Percentiles rank a stretch among this genome's conserved stretches.
Evolutionary conservation across 2,329 filamentous ascomycete genomes (phyloP).

Genomic region (Diaporthe sp.): DNA sequence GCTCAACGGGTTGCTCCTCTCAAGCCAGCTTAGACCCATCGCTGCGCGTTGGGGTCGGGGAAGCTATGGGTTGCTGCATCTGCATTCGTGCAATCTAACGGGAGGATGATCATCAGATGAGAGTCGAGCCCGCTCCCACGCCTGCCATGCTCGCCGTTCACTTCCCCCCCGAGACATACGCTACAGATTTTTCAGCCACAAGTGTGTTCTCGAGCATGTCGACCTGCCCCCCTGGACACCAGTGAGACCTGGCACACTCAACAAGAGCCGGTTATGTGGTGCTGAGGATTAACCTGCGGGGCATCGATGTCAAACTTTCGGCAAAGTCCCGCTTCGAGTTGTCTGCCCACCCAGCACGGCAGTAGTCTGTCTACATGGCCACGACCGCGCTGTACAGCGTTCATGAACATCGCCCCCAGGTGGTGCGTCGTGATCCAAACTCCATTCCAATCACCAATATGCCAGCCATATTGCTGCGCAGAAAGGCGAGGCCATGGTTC

Average conservation of each 20-base stretch:
- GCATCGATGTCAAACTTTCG: constrained; percentile 33
- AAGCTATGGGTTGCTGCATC: constrained; percentile 29
- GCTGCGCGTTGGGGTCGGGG: constrained; percentile 25
- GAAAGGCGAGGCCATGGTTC: constrained; percentile 10
- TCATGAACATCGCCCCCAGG: constrained; percentile 1
- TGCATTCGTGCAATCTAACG: constrained; percentile 27
- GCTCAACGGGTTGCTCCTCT: constrained; percentile 22
- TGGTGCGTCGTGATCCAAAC: constrained; percentile 10
- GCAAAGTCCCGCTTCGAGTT: constrained; percentile 29
- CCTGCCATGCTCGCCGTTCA: constrained; percentile 25
- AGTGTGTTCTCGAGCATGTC: constrained; percentile 4
- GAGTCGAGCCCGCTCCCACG: constrained; percentile 24
- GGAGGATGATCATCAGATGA: constrained; percentile 30
- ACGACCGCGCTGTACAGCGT: background rate
- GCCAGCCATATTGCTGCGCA: constrained; percentile 2
- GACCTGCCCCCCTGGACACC: background rate
- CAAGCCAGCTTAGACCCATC: constrained; percentile 24
- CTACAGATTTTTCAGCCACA: constrained; percentile 34
- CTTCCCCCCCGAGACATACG: constrained; percentile 30
- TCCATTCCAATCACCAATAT: constrained; percentile 2
- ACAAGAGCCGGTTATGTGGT: constrained; percentile 6
- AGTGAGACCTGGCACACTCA: constrained; percentile 11
- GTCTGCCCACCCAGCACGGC: background rate
- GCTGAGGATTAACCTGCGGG: constrained; percentile 27
- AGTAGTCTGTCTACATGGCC: constrained; percentile 2